A percentile compares a stretch with the other conserved stretches of the same genome.
Evolutionary conservation across 257 asterid species (phyloP).

Genomic region (Solanum sejunctum): DNA sequence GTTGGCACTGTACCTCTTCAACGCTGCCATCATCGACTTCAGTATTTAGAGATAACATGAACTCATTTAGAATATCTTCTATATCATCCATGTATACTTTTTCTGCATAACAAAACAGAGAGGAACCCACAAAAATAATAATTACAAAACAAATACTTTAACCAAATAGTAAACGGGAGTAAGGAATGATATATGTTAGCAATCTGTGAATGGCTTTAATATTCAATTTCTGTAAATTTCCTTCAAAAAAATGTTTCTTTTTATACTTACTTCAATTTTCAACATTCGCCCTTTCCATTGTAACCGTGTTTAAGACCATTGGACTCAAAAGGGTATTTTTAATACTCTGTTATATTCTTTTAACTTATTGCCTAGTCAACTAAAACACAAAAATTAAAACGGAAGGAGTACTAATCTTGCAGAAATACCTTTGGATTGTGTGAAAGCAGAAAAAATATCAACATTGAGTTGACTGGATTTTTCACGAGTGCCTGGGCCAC

Average conservation of each 20-base stretch:
- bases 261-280: neutral
- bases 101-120: slow-evolving; percentile 17
- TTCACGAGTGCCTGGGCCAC: slow-evolving; percentile 46
- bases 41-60: slow-evolving; percentile 47
- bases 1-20: slow-evolving; percentile 38
- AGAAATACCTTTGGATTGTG: slow-evolving; percentile 44
- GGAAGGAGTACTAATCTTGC: neutral
- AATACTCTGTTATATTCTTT: too few relatives aligned
- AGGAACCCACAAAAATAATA: neutral
- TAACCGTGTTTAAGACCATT: neutral
- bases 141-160: neutral
- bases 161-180: neutral
- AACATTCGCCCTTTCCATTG: neutral
- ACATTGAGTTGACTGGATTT: slow-evolving; percentile 32
- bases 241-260: neutral
- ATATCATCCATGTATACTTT: slow-evolving; percentile 51
- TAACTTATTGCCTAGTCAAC: too few relatives aligned
- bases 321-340: neutral
- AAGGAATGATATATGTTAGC: neutral
- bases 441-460: slow-evolving; percentile 23
- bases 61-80: slow-evolving; percentile 55
- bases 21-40: slow-evolving; percentile 59
- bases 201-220: neutral
- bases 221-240: neutral
- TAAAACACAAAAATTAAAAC: neutral